phyloP scores from a whole-genome alignment of 352 stramenopile species.

The Globisporangium okanoganense region DNA sequence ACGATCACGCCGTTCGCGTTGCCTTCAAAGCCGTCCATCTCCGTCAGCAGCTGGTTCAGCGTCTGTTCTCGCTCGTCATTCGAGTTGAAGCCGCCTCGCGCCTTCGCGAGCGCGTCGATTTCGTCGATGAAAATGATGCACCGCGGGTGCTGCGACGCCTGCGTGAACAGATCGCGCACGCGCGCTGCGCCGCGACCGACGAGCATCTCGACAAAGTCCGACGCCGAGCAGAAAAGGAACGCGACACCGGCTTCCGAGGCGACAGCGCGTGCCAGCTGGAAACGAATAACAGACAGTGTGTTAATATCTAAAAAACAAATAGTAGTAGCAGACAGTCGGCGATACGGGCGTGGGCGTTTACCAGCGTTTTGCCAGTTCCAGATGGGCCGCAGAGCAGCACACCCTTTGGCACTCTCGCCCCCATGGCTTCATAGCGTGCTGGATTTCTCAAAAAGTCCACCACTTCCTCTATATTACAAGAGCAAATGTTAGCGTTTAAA shows the following conservation, averaged over 20 bases:
- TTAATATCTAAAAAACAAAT: too few relatives aligned
- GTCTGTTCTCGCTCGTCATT: slow-evolving; percentile 97
- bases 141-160: slow-evolving; percentile 91
- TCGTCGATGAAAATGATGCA: slow-evolving; percentile 99
- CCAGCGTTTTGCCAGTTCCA: slow-evolving; percentile 94
- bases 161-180: slow-evolving; percentile 92
- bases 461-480: slow-evolving; percentile 72
- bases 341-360: too few relatives aligned
- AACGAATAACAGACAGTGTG: too few relatives aligned
- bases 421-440: slow-evolving; percentile 90
- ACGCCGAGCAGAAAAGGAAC: slow-evolving; percentile 95
- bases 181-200: slow-evolving; percentile 92
- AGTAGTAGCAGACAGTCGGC: too few relatives aligned
- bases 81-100: slow-evolving; percentile 80
- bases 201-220: slow-evolving; percentile 98
- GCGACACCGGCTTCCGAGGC: slow-evolving; percentile 91
- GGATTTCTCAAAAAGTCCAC: slow-evolving; percentile 95
- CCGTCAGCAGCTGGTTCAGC: slow-evolving; percentile 90
- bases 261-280: slow-evolving; percentile 89
- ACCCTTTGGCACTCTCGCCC: slow-evolving; percentile 90
- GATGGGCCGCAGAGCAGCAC: slow-evolving; percentile 93
- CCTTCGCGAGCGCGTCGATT: slow-evolving; percentile 92
- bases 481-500: too few relatives aligned
- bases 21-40: slow-evolving; percentile 91
- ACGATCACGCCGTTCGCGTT: slow-evolving; percentile 93